A percentile compares a stretch with the other conserved stretches of the same genome.
Evolutionary conservation across 495 filamentous ascomycete species (phyloP).

Genomic region (Neurospora cerealis): DNA sequence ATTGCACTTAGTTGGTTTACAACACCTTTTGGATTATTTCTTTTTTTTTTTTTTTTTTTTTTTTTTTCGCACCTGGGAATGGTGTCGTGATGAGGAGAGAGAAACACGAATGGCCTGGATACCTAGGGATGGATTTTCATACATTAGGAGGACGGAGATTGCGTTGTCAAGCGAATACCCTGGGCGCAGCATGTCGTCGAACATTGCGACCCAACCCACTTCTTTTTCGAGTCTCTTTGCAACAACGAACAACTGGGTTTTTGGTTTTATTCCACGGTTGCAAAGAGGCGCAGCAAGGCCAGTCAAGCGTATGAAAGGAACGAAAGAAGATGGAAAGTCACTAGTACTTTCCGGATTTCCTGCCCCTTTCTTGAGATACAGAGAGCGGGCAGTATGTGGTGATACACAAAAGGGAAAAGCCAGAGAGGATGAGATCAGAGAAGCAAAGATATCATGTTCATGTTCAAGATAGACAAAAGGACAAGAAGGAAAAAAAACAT

Average conservation of each 20-base stretch:
- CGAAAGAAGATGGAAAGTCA: not conserved
- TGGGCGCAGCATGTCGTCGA: not conserved
- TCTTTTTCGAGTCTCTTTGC: not conserved
- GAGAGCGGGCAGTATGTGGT: not conserved
- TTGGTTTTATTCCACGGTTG: not conserved
- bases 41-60: slow-evolving; percentile 11
- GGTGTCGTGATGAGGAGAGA: not conserved
- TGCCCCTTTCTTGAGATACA: not conserved
- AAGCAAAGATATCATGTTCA: not conserved
- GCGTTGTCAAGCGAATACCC: not conserved
- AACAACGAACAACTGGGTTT: not conserved
- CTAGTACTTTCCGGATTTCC: not conserved
- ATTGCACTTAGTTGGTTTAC: not conserved
- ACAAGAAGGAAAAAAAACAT: not conserved
- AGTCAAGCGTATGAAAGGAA: not conserved
- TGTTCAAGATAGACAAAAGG: not conserved
- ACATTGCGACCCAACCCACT: not conserved
- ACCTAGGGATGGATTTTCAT: slow-evolving; percentile 1
- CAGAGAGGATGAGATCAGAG: not conserved
- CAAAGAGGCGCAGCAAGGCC: not conserved
- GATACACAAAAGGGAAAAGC: not conserved
- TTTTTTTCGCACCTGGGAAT: not conserved
- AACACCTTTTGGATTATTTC: slow-evolving; percentile 11
- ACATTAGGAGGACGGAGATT: not conserved
- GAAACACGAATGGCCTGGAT: not conserved